Evolutionary conservation across 2,329 filamentous ascomycete genomes (phyloP).

Genomic region (Fusarium robinianum): DNA sequence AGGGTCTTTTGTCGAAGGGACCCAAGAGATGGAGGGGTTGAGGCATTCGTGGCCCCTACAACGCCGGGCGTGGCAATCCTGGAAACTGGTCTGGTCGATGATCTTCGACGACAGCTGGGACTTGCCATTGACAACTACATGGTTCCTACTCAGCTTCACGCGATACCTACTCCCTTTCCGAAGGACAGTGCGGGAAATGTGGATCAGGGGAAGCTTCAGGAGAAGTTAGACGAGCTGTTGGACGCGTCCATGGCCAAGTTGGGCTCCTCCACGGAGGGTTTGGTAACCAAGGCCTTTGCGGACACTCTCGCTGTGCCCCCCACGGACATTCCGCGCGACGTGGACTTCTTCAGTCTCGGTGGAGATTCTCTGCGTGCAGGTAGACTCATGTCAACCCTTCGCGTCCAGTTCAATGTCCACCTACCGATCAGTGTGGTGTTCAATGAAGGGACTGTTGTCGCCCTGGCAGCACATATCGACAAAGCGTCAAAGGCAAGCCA

Average conservation of each 20-base stretch:
- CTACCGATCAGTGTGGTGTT: constrained; percentile 58
- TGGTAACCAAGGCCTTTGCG: constrained; percentile 51
- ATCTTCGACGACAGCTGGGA: constrained; percentile 24
- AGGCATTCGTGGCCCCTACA: constrained; percentile 33
- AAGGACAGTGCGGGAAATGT: constrained; percentile 38
- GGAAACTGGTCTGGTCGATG: constrained; percentile 4
- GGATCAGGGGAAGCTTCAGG: constrained; percentile 44
- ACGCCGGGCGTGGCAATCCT: constrained; percentile 1
- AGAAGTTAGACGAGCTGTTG: constrained; percentile 35
- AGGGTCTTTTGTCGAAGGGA: constrained; percentile 22
- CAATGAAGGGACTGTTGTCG: constrained; percentile 50
- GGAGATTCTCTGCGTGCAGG: constrained; percentile 60
- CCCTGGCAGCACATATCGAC: constrained; percentile 47
- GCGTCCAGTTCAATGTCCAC: constrained; percentile 53
- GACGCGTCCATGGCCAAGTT: constrained; percentile 31
- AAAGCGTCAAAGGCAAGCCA: constrained; percentile 27
- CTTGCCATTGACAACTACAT: constrained; percentile 41
- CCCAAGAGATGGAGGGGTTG: constrained; percentile 8
- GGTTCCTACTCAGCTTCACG: constrained; percentile 45
- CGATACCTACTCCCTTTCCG: constrained; percentile 43
- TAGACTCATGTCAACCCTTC: constrained; percentile 54
- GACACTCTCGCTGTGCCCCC: constrained; percentile 48
- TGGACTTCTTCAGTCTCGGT: constrained; percentile 58
- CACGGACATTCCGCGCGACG: constrained; percentile 45
- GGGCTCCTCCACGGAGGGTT: constrained; percentile 40